Evolutionary conservation across 352 stramenopile species (phyloP).

Genomic region (Phytopythium kandeliae): DNA sequence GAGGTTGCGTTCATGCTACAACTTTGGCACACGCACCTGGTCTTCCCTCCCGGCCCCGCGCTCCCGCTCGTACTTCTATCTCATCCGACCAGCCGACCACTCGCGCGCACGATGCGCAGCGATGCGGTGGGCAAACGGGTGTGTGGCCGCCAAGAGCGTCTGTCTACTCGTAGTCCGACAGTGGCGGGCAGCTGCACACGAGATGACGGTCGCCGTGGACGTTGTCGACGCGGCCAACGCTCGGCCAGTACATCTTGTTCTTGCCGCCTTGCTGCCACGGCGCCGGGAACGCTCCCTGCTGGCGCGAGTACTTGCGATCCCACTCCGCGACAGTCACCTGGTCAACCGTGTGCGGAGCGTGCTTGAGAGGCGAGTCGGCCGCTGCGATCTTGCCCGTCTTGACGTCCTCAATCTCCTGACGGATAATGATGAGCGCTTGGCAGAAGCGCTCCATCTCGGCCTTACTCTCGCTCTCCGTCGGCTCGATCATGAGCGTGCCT

Average conservation of each 20-base stretch:
- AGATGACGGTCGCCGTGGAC: constrained; percentile 98
- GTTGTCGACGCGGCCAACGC: constrained; percentile 97
- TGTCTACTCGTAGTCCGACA: constrained; percentile 90
- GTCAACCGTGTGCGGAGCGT: constrained; percentile 97
- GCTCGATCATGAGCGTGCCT: constrained; percentile 99
- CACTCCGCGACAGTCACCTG: constrained; percentile 91
- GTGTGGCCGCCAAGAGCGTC: neutral
- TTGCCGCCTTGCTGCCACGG: constrained; percentile 89
- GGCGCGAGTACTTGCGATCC: constrained; percentile 93
- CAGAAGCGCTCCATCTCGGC: constrained; percentile 97
- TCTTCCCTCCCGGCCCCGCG: neutral
- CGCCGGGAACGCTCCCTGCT: constrained; percentile 94
- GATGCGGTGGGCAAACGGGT: neutral
- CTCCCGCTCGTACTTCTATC: constrained; percentile 2
- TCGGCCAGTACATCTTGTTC: constrained; percentile 98
- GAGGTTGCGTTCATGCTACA: neutral
- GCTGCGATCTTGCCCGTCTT: constrained; percentile 87
- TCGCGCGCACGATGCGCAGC: neutral
- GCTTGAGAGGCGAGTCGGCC: constrained; percentile 93
- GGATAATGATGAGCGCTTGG: constrained; percentile 95
- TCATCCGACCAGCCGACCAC: constrained; percentile 1
- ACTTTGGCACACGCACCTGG: neutral
- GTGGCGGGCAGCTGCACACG: constrained; percentile 96
- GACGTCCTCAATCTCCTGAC: constrained; percentile 97
- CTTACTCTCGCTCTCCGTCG: constrained; percentile 98